Percentiles rank a stretch among this genome's conserved stretches.
Evolutionary conservation across 768 basidiomycete genomes (phyloP).

Genomic region (Kwoniella pini): DNA sequence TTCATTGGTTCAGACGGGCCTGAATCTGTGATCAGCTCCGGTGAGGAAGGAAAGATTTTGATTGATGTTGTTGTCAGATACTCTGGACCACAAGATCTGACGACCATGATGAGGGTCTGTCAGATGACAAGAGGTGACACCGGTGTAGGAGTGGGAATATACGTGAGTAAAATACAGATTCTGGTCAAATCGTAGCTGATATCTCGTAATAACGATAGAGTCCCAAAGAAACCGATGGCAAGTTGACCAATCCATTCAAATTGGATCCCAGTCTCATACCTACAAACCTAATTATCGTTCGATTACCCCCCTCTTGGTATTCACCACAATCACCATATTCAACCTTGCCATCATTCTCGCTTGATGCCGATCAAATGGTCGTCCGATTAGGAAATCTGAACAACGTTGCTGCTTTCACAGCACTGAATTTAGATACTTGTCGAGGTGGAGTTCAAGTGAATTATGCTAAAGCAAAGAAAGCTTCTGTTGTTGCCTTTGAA

Average conservation of each 20-base stretch:
- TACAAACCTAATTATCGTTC: constrained; percentile 34
- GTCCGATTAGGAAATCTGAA: constrained; percentile 43
- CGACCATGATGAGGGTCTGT: constrained; percentile 42
- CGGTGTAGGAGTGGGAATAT: constrained; percentile 46
- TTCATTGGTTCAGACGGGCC: constrained; percentile 43
- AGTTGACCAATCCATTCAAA: constrained; percentile 34
- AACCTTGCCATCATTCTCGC: constrained; percentile 23
- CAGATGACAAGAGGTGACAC: constrained; percentile 31
- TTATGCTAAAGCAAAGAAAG: constrained; percentile 38
- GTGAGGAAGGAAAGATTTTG: constrained; percentile 34
- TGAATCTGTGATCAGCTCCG: constrained; percentile 25
- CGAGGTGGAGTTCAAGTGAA: constrained; percentile 39
- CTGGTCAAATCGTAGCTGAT: neutral
- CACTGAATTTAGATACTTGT: constrained; percentile 22
- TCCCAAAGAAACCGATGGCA: constrained; percentile 43
- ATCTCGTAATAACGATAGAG: constrained; percentile 21
- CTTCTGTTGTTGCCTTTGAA: constrained; percentile 30
- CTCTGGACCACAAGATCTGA: constrained; percentile 29
- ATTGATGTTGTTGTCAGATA: constrained; percentile 49
- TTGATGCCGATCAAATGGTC: constrained; percentile 42
- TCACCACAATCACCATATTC: constrained; percentile 2
- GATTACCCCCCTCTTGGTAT: constrained; percentile 36
- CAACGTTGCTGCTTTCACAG: constrained; percentile 34
- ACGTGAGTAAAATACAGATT: constrained; percentile 30
- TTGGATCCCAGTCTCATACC: constrained; percentile 39